A percentile compares a stretch with the other conserved stretches of the same genome.
These are phyloP conservation scores for Cercospora zeae-maydis DNA, from an alignment of 2,329 filamentous ascomycete species.

Conservation along the genomic window DNA sequence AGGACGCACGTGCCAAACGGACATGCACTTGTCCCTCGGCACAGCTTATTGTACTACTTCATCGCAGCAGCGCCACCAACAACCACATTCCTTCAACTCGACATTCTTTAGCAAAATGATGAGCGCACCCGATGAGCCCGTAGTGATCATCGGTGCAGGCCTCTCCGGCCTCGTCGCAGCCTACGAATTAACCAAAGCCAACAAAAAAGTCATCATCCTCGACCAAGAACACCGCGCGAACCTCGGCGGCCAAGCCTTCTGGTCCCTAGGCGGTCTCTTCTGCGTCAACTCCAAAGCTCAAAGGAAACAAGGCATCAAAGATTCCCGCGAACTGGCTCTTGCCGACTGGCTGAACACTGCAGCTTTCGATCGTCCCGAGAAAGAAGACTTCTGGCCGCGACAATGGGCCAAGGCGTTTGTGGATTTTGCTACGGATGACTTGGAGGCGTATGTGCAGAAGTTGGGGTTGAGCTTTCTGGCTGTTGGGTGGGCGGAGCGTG, in stretches of 20 bases:
- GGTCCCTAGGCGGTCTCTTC: background rate
- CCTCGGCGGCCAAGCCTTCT: slow-evolving; percentile 1
- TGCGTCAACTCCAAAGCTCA: background rate
- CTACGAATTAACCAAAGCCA: slow-evolving; percentile 2
- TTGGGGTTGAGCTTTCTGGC: background rate
- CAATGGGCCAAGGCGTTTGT: background rate
- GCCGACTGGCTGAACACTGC: background rate
- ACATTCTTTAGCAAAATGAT: background rate
- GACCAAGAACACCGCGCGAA: slow-evolving; percentile 1
- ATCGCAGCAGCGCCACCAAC: background rate
- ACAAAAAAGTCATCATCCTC: background rate
- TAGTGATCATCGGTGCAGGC: background rate
- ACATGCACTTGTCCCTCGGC: background rate
- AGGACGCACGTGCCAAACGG: background rate
- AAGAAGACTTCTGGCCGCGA: background rate
- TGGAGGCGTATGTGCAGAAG: background rate
- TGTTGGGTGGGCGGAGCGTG: background rate
- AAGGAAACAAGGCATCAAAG: slow-evolving; percentile 1
- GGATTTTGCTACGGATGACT: background rate
- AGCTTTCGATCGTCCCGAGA: background rate
- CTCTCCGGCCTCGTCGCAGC: slow-evolving; percentile 2
- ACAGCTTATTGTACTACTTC: background rate
- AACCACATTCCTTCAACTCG: no score
- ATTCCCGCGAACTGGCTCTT: background rate
- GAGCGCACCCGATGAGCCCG: background rate